Percentiles rank a stretch among this genome's conserved stretches.
Conservation (phyloP, 805 yeast species). For the Blastobotrys robertii region DNA sequence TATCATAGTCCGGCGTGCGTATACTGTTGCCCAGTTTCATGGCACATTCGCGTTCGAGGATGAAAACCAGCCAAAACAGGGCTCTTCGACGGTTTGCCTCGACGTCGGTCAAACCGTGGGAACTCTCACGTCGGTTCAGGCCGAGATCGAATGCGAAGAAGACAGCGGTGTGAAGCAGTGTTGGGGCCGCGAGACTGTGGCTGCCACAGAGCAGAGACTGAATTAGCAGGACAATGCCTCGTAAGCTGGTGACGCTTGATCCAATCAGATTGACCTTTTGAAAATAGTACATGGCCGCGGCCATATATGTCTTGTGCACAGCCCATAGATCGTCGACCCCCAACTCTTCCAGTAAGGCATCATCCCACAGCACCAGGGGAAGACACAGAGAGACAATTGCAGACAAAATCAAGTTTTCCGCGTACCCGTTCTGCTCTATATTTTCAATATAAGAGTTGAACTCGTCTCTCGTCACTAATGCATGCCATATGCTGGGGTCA, state of each 20-base stretch:
- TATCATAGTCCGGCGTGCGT: constrained; percentile 22
- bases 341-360: neutral
- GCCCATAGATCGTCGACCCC: constrained; percentile 1
- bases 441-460: constrained; percentile 2
- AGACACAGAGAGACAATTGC: constrained; percentile 5
- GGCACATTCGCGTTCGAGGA: constrained; percentile 37
- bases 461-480: constrained; percentile 6
- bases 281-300: constrained; percentile 8
- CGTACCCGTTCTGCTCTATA: constrained; percentile 13
- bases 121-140: constrained; percentile 41
- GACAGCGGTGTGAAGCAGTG: constrained; percentile 29
- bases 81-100: constrained; percentile 33
- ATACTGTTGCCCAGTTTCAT: constrained; percentile 43
- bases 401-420: constrained; percentile 10
- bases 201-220: constrained; percentile 9
- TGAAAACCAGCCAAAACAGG: constrained; percentile 43
- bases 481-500: constrained; percentile 7
- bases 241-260: constrained; percentile 4
- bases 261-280: constrained; percentile 5
- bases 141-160: constrained; percentile 51
- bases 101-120: constrained; percentile 27
- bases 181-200: constrained; percentile 6
- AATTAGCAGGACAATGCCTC: constrained; percentile 7
- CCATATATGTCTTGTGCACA: neutral
- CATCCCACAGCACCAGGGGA: constrained; percentile 2